Evolutionary conservation across 768 basidiomycete species (phyloP).

Genomic region (Mycena maculata): DNA sequence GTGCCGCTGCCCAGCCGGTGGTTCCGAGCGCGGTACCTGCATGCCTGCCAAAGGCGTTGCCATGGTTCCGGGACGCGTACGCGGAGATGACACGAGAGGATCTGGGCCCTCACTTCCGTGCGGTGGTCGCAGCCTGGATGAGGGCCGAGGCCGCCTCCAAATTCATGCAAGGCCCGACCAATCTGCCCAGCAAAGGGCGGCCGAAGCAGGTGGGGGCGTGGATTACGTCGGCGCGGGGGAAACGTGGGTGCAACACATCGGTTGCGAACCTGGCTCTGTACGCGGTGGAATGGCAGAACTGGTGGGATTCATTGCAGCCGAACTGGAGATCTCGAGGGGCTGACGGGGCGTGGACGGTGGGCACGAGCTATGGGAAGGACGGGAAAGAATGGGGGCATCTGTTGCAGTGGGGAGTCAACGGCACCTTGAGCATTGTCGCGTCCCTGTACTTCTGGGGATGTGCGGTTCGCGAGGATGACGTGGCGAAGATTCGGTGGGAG

Average conservation of each 20-base stretch:
- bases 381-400: background rate
- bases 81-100: background rate
- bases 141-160: background rate
- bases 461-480: background rate
- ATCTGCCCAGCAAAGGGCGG: background rate
- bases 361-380: background rate
- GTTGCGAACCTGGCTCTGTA: background rate
- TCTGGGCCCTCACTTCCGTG: background rate
- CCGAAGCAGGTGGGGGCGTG: background rate
- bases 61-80: background rate
- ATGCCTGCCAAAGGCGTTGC: background rate
- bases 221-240: background rate
- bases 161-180: background rate
- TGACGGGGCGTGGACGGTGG: background rate
- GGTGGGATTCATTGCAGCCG: constrained; percentile 1
- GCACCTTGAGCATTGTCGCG: background rate
- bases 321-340: background rate
- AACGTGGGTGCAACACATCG: background rate
- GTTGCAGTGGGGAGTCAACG: background rate
- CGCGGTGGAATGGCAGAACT: background rate
- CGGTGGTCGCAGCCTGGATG: background rate
- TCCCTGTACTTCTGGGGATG: background rate
- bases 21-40: no score
- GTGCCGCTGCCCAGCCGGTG: no score
- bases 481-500: background rate